phyloP scores from a whole-genome alignment of 139 green algal species.

The Micromonas pusilla region DNA sequence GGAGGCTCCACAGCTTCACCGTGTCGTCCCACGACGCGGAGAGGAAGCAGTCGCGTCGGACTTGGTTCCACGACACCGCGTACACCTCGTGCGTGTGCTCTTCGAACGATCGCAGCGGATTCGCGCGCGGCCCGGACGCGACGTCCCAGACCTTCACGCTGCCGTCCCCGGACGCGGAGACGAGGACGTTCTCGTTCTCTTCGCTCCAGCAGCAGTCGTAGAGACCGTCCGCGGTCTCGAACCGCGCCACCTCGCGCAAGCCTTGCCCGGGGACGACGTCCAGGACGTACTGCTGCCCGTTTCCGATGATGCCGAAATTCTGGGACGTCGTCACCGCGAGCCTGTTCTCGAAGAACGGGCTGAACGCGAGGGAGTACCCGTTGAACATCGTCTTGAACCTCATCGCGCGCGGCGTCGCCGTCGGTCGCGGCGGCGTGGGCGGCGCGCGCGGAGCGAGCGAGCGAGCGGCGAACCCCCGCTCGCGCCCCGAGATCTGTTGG shows the following conservation, averaged over 20 bases:
- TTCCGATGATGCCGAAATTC: conserved; percentile 98
- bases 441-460: too few relatives aligned
- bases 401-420: conserved; percentile 28
- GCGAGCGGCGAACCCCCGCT: too few relatives aligned
- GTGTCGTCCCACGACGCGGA: conserved; percentile 89
- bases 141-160: conserved; percentile 89
- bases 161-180: conserved; percentile 82
- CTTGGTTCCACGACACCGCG: conserved; percentile 79
- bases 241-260: conserved; percentile 67
- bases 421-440: too few relatives aligned
- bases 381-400: conserved; percentile 65
- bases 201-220: conserved; percentile 96
- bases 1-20: conserved; percentile 86
- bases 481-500: too few relatives aligned
- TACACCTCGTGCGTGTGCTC: conserved; percentile 90
- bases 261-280: conserved; percentile 46
- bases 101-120: conserved; percentile 74
- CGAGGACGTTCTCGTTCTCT: conserved; percentile 88
- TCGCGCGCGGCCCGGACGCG: conserved; percentile 58
- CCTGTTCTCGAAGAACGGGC: conserved; percentile 70
- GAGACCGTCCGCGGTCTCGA: conserved; percentile 91
- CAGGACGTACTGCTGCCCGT: conserved; percentile 84
- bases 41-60: conserved; percentile 74
- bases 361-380: conserved; percentile 80
- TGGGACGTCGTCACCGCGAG: conserved; percentile 87